Evolutionary conservation across 2,329 filamentous ascomycete species (phyloP).

Genomic region (Leptoxyphium fumago): DNA sequence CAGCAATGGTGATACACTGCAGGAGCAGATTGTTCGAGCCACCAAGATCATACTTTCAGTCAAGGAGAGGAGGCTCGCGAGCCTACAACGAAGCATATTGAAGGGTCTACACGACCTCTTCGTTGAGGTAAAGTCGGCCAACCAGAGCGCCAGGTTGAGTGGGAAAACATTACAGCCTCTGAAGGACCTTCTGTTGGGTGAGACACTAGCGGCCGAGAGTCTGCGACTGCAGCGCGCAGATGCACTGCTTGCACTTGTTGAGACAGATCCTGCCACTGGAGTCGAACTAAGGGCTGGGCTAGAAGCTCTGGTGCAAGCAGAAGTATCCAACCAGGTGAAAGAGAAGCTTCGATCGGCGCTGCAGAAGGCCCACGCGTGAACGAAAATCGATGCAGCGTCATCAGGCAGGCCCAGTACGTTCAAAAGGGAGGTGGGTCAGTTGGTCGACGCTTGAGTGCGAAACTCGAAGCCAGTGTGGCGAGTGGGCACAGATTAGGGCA

Average conservation of each 20-base stretch:
- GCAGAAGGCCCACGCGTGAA: too few relatives aligned
- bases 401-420: too few relatives aligned
- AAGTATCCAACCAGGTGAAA: background rate
- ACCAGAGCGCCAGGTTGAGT: background rate
- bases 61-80: background rate
- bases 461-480: too few relatives aligned
- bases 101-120: constrained; percentile 9
- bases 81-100: constrained; percentile 10
- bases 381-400: too few relatives aligned
- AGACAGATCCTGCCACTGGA: constrained; percentile 6
- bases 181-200: constrained; percentile 13
- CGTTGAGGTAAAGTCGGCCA: constrained; percentile 2
- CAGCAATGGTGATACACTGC: constrained; percentile 6
- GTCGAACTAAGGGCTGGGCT: constrained; percentile 8
- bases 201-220: constrained; percentile 14
- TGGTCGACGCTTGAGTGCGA: too few relatives aligned
- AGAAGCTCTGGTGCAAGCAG: constrained; percentile 1
- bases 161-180: constrained; percentile 1
- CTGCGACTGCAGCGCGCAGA: constrained; percentile 15
- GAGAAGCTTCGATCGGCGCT: background rate
- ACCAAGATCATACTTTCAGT: constrained; percentile 3
- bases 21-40: constrained; percentile 6
- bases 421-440: too few relatives aligned
- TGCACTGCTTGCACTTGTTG: constrained; percentile 11
- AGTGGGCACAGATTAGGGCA: too few relatives aligned